Evolutionary conservation across 2,329 filamentous ascomycete species (phyloP).

Genomic region (Fonsecaea erecta): DNA sequence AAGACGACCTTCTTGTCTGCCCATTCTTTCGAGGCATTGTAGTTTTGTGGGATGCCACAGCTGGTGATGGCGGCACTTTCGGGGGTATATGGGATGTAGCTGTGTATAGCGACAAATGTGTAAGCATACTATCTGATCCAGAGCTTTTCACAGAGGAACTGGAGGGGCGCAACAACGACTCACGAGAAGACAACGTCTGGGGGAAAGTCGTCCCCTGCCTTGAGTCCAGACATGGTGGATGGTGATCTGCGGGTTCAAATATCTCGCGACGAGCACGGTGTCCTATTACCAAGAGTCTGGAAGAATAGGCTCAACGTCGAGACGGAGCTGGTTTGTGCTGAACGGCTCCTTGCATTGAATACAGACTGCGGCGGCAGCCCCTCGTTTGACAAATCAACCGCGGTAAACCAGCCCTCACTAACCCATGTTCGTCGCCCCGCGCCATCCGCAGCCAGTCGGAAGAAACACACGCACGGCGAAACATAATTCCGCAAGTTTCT

Average conservation of each 20-base stretch:
- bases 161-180: slow-evolving; percentile 36
- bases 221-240: slow-evolving; percentile 65
- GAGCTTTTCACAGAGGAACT: slow-evolving; percentile 1
- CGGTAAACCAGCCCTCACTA: too few relatives aligned
- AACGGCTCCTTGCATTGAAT: not conserved
- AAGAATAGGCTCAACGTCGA: not conserved
- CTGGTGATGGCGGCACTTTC: slow-evolving; percentile 71
- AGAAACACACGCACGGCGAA: not conserved
- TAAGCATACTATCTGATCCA: slow-evolving; percentile 15
- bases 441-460: too few relatives aligned
- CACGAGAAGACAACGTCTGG: slow-evolving; percentile 76
- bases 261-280: not conserved
- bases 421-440: too few relatives aligned
- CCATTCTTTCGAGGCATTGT: slow-evolving; percentile 78
- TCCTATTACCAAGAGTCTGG: not conserved
- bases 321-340: not conserved
- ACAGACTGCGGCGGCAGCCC: not conserved
- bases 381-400: not conserved
- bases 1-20: slow-evolving; percentile 72
- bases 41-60: slow-evolving; percentile 78
- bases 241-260: not conserved
- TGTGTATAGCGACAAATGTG: slow-evolving; percentile 40
- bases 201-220: slow-evolving; percentile 83
- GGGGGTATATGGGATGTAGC: slow-evolving; percentile 76
- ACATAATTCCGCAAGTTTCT: not conserved